Evolutionary conservation across 2,329 filamentous ascomycete species (phyloP).

Genomic region (Stemphylium beticola): DNA sequence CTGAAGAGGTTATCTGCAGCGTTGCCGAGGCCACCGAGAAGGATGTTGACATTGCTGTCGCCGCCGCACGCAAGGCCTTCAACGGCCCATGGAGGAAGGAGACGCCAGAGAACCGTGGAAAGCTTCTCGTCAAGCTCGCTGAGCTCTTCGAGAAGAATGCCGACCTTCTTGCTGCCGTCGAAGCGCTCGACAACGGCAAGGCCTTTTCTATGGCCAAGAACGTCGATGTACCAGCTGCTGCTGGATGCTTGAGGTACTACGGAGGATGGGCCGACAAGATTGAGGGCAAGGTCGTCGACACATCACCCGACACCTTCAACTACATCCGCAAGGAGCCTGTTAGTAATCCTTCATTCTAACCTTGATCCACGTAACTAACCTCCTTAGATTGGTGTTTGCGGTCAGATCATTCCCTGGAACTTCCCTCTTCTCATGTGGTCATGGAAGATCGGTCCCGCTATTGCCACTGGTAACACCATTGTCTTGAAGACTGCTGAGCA

Average conservation of each 20-base stretch:
- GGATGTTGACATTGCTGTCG: conserved; percentile 80
- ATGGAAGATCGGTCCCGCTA: conserved; percentile 81
- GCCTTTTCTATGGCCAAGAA: conserved; percentile 76
- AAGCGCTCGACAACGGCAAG: conserved; percentile 90
- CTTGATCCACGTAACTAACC: conserved; percentile 21
- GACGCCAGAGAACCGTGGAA: conserved; percentile 74
- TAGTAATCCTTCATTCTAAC: conserved; percentile 25
- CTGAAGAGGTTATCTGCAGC: conserved; percentile 82
- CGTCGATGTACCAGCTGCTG: conserved; percentile 69
- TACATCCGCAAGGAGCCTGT: conserved; percentile 81
- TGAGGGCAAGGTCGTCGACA: conserved; percentile 84
- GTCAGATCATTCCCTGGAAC: conserved; percentile 90
- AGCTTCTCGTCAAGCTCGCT: conserved; percentile 75
- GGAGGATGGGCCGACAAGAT: conserved; percentile 94
- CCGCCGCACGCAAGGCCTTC: conserved; percentile 85
- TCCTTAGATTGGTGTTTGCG: conserved; percentile 73
- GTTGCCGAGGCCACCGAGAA: conserved; percentile 88
- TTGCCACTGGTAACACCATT: conserved; percentile 74
- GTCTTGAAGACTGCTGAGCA: conserved; percentile 79
- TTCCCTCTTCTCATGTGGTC: conserved; percentile 81
- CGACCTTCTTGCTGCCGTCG: conserved; percentile 78
- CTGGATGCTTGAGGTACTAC: conserved; percentile 81
- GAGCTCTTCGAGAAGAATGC: conserved; percentile 79
- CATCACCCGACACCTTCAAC: conserved; percentile 77
- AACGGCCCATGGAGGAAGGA: conserved; percentile 72